Percentiles rank a stretch among this genome's conserved stretches.
Evolutionary conservation across 352 stramenopile species (phyloP).

Genomic region (Phytophthora citricola): DNA sequence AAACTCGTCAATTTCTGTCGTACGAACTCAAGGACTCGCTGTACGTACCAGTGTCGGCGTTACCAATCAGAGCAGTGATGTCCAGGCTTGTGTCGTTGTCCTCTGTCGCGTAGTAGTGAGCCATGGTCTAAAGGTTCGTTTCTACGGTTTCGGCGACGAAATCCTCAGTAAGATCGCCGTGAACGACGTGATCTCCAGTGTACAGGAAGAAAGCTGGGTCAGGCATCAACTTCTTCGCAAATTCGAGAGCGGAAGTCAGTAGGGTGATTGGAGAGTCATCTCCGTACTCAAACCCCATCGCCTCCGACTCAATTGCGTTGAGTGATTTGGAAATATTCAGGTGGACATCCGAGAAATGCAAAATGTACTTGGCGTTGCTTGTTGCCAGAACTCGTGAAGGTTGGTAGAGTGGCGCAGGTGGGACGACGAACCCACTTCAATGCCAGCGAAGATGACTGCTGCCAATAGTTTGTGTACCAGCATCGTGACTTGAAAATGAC

Average conservation of each 20-base stretch:
- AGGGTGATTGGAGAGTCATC: conserved; percentile 56
- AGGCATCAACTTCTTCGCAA: conserved; percentile 61
- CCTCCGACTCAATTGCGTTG: conserved; percentile 38
- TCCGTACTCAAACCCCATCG: conserved; percentile 45
- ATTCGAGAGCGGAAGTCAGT: conserved; percentile 65
- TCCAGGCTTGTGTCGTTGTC: conserved; percentile 44
- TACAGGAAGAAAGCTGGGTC: conserved; percentile 75
- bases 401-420: conserved; percentile 6
- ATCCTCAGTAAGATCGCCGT: conserved; percentile 51
- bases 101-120: conserved; percentile 56
- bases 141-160: conserved; percentile 59
- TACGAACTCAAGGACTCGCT: not conserved
- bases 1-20: too few relatives aligned
- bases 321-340: conserved; percentile 65
- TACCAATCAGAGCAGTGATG: conserved; percentile 69
- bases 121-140: conserved; percentile 66
- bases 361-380: conserved; percentile 52
- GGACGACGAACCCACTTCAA: conserved; percentile 2
- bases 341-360: conserved; percentile 84
- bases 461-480: not conserved
- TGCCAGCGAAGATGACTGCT: not conserved
- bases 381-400: conserved; percentile 4
- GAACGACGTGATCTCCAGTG: conserved; percentile 75
- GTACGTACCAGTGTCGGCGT: conserved; percentile 63
- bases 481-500: conserved; percentile 1